These are phyloP conservation scores for Mucor indicus DNA, from an alignment of 371 early-diverging fungal species.

Conservation along the genomic window DNA sequence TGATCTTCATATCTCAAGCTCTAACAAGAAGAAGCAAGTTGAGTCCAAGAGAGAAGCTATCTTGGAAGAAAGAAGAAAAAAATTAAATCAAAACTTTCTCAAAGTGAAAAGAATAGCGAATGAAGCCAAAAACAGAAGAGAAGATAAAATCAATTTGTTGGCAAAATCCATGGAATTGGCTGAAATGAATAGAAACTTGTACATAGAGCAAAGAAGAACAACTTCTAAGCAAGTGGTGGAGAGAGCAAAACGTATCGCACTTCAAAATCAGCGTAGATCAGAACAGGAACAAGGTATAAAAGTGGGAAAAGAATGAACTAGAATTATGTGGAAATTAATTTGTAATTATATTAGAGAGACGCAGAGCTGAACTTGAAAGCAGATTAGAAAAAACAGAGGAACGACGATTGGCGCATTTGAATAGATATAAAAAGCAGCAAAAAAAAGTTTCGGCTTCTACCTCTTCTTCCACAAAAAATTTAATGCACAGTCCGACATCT, in stretches of 20 bases:
- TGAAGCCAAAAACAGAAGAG: constrained; percentile 23
- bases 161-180: constrained; percentile 33
- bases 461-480: background rate
- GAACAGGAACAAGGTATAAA: constrained; percentile 25
- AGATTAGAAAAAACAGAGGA: constrained; percentile 22
- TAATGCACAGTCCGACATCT: background rate
- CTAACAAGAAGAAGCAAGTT: constrained; percentile 17
- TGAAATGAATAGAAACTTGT: constrained; percentile 32
- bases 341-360: constrained; percentile 18
- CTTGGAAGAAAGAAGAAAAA: constrained; percentile 26
- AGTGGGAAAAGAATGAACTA: constrained; percentile 7
- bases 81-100: constrained; percentile 24
- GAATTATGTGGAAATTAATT: too few relatives aligned
- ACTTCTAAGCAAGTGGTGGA: constrained; percentile 39
- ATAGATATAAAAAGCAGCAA: constrained; percentile 15
- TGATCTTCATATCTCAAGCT: constrained; percentile 9
- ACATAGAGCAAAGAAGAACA: constrained; percentile 36
- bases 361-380: constrained; percentile 24
- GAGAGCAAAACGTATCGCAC: constrained; percentile 37
- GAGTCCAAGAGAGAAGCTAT: constrained; percentile 34
- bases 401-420: constrained; percentile 23
- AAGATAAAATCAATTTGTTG: constrained; percentile 22
- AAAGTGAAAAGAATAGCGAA: constrained; percentile 30
- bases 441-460: background rate
- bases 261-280: constrained; percentile 26